These are phyloP conservation scores for Pseudogymnoascus sp. DNA, from an alignment of 2,329 filamentous ascomycete species.

Conservation along the genomic window DNA sequence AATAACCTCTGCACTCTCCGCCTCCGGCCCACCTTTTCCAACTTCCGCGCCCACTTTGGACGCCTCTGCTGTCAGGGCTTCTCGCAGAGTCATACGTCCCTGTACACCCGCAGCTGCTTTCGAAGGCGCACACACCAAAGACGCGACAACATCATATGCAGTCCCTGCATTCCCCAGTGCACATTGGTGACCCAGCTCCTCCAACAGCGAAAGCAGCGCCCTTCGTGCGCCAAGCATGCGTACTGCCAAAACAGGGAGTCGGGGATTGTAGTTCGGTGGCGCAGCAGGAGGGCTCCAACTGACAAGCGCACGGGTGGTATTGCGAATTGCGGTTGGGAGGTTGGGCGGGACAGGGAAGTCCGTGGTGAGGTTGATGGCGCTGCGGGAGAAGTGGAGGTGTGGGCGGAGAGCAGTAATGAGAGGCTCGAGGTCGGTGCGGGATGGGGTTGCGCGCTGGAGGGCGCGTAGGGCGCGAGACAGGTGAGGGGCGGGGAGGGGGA, in stretches of 20 bases:
- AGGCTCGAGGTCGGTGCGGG: constrained; percentile 61
- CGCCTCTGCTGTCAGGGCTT: constrained; percentile 20
- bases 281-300: constrained; percentile 58
- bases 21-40: not conserved
- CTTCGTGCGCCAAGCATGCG: constrained; percentile 55
- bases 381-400: constrained; percentile 46
- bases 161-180: constrained; percentile 51
- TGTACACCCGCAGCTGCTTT: constrained; percentile 20
- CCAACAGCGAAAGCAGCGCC: constrained; percentile 54
- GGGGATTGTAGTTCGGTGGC: constrained; percentile 63
- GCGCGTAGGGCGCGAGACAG: constrained; percentile 60
- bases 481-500: constrained; percentile 63
- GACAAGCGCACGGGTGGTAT: constrained; percentile 54
- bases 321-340: constrained; percentile 49
- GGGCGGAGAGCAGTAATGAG: constrained; percentile 58
- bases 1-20: constrained; percentile 21
- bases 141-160: constrained; percentile 61
- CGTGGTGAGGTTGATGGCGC: constrained; percentile 37
- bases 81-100: constrained; percentile 25
- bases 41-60: not conserved
- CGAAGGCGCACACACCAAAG: constrained; percentile 60
- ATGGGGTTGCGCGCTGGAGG: constrained; percentile 59
- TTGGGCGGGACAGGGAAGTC: constrained; percentile 30
- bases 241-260: constrained; percentile 55
- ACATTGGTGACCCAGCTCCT: constrained; percentile 58